These are phyloP conservation scores for Myxozyma neglecta DNA, from an alignment of 805 yeast genomes.

Conservation along the genomic window DNA sequence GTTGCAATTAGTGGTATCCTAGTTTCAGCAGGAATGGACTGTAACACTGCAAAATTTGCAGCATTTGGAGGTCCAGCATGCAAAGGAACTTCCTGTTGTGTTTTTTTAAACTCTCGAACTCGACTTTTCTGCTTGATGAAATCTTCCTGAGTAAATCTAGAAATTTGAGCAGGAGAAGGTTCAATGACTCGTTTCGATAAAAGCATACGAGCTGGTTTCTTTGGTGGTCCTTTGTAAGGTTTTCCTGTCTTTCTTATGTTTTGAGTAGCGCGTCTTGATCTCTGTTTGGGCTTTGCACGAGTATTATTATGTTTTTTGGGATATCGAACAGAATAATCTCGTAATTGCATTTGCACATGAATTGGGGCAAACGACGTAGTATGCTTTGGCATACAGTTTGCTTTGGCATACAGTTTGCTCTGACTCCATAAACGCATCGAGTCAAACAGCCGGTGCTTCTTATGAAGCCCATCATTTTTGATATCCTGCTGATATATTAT, in stretches of 20 bases:
- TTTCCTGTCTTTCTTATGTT: not conserved
- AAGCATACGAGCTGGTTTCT: conserved; percentile 6
- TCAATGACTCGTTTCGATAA: conserved; percentile 6
- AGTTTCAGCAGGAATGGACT: conserved; percentile 34
- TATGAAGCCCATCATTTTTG: no score
- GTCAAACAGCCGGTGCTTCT: no score
- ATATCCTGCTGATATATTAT: no score
- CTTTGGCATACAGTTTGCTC: no score
- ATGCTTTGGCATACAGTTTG: no score
- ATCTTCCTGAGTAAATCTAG: conserved; percentile 23
- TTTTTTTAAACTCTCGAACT: conserved; percentile 13
- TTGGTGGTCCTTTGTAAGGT: not conserved
- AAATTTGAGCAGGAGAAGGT: conserved; percentile 15
- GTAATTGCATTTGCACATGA: not conserved
- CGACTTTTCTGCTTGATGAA: conserved; percentile 20
- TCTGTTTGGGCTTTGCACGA: not conserved
- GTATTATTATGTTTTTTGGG: not conserved
- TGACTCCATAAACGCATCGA: no score
- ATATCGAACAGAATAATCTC: not conserved
- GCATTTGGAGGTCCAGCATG: conserved; percentile 37
- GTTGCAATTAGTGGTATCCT: conserved; percentile 43
- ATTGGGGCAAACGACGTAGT: no score
- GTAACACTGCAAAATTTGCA: conserved; percentile 38
- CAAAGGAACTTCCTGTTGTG: conserved; percentile 18
- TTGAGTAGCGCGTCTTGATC: not conserved